Percentiles rank a stretch among this genome's conserved stretches.
Evolutionary conservation across 1,139 yeast species (phyloP).

Genomic region (Sugiyamaella pinicola): DNA sequence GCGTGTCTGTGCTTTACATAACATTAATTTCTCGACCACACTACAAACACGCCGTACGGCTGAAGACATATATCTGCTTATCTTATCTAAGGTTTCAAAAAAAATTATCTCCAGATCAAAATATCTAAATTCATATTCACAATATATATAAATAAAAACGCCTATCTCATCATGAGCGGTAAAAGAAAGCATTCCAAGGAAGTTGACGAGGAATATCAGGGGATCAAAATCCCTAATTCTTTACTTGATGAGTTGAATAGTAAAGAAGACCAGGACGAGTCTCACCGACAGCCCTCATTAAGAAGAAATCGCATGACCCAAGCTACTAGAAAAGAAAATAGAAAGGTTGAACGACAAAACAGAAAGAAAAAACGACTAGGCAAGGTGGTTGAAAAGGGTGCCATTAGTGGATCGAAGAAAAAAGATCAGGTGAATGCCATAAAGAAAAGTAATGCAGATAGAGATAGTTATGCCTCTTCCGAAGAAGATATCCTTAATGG

Average conservation of each 20-base stretch:
- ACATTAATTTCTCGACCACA: constrained; percentile 1
- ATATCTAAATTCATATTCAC: neutral
- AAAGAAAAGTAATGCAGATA: constrained; percentile 25
- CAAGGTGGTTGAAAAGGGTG: constrained; percentile 5
- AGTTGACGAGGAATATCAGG: constrained; percentile 20
- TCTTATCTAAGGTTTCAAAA: constrained; percentile 14
- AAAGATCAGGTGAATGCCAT: neutral
- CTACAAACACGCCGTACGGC: neutral
- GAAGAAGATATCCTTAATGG: constrained; percentile 37
- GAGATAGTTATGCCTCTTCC: too few species aligned
- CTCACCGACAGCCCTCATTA: constrained; percentile 28
- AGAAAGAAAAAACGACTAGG: constrained; percentile 45
- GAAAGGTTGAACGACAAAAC: constrained; percentile 56
- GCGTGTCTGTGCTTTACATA: constrained; percentile 1
- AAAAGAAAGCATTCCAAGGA: neutral
- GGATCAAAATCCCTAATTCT: constrained; percentile 63
- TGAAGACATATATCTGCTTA: constrained; percentile 5
- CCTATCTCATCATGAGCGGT: neutral
- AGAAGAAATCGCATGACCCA: constrained; percentile 38
- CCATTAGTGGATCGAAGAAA: neutral
- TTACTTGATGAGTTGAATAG: constrained; percentile 64
- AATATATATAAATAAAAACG: too few species aligned
- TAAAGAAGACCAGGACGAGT: constrained; percentile 50
- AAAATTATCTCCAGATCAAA: neutral
- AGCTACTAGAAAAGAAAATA: constrained; percentile 55